Conservation (phyloP, 1,284 basidiomycete species). For the Moesziomyces aphidis region DNA sequence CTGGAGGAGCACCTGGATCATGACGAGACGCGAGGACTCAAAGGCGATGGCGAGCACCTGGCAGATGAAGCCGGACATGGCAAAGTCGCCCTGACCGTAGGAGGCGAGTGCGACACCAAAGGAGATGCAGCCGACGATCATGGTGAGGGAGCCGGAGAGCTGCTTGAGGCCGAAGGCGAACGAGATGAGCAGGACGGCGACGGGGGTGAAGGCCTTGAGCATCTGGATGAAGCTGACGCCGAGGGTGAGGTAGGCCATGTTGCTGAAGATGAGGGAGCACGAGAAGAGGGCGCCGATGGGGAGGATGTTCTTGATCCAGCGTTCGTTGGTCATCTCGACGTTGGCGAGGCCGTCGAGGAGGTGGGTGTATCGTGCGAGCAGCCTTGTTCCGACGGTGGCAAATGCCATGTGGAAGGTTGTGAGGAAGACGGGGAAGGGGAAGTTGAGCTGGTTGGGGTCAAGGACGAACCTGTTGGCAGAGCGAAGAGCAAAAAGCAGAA, state of each 20-base stretch:
- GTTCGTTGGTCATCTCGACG: constrained; percentile 75
- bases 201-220: constrained; percentile 98
- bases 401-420: constrained; percentile 68
- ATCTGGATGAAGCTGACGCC: constrained; percentile 96
- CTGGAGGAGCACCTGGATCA: constrained; percentile 95
- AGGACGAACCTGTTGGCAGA: constrained; percentile 32
- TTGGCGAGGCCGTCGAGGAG: constrained; percentile 91
- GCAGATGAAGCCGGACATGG: constrained; percentile 83
- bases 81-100: constrained; percentile 86
- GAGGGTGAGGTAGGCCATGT: constrained; percentile 92
- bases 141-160: constrained; percentile 80
- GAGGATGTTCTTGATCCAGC: constrained; percentile 78
- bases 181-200: constrained; percentile 93
- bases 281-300: constrained; percentile 94
- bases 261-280: constrained; percentile 88
- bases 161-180: constrained; percentile 90
- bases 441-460: constrained; percentile 57
- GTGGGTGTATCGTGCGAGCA: constrained; percentile 86
- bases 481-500: constrained; percentile 72
- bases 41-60: constrained; percentile 73
- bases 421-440: constrained; percentile 68
- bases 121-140: constrained; percentile 93
- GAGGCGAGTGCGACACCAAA: constrained; percentile 87
- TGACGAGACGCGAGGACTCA: constrained; percentile 89
- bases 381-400: constrained; percentile 86